Conservation (phyloP, 163 green algal genomes). For the Chlamydomonas reinhardtii region DNA sequence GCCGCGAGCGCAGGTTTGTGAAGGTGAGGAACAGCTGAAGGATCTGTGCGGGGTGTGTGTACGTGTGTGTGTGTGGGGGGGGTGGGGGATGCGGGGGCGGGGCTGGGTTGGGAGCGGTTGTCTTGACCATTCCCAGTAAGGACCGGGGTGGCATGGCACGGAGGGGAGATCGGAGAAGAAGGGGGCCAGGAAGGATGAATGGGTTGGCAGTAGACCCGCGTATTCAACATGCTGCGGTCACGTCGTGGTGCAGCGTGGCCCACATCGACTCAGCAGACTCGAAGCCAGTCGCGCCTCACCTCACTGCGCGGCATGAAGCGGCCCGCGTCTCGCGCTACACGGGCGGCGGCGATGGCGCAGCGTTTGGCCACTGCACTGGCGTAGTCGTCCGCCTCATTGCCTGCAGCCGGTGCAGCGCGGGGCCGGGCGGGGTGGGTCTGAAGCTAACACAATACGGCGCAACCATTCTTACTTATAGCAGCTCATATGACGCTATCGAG, state of each 20-base stretch:
- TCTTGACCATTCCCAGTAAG: too few species aligned
- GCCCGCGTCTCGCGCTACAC: not conserved
- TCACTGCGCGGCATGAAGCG: constrained; percentile 5
- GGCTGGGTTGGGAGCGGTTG: too few species aligned
- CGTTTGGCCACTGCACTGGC: constrained; percentile 19
- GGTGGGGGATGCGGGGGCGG: not conserved
- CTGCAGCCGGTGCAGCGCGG: not conserved
- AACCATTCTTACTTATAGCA: too few species aligned
- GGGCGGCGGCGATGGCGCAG: constrained; percentile 3
- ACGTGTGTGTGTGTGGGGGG: not conserved
- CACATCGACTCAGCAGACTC: too few species aligned
- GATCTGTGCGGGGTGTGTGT: not conserved
- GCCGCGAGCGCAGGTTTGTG: not conserved
- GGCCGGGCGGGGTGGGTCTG: not conserved
- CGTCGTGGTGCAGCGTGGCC: too few species aligned
- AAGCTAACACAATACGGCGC: too few species aligned
- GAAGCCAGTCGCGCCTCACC: not conserved
- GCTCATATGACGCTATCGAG: too few species aligned
- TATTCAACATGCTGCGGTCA: too few species aligned
- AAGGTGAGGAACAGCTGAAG: constrained; percentile 32
- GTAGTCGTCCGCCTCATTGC: constrained; percentile 1
- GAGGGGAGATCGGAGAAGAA: too few species aligned
- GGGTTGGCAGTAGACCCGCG: too few species aligned
- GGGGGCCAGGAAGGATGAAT: too few species aligned
- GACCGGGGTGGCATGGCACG: too few species aligned